Base-by-base conservation (phyloP, 2,329 filamentous ascomycete genomes). In the Lasiodiplodia gonubiensis region DNA sequence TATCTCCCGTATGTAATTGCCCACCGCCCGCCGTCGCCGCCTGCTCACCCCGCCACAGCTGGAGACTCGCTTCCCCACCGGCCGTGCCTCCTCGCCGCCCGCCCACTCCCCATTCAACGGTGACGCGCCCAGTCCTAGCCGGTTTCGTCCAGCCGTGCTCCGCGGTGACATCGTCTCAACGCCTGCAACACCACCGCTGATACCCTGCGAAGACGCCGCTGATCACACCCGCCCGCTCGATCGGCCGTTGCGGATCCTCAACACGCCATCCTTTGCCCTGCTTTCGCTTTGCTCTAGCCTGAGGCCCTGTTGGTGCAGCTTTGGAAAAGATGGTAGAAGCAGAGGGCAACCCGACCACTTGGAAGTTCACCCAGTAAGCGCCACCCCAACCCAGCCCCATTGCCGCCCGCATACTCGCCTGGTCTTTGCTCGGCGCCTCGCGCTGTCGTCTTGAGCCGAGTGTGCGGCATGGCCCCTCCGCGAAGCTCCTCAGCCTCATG, bases 311-410 rank as follows among this genome's bases (percentile, higher is more conserved):
- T 68, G 65, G 66, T 55, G 57, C 66, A 67, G 49, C 66, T 63
- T 60, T 67, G 66, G 69, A 70, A 75, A 94, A 90, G 85, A 97
- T 98, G 94, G 94, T 95, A 86, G 94, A 97, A 88, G 91, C 90
- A 85, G 93, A 97, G 85, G 87, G 91, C 84, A 93, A 89, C 86
- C 90, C 92, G 84, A 94, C 94, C 80, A 98, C 94, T 84, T 98
- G 94, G 94, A 98, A 98, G 87, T 98, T 98, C 85, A 98, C 94
- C 82, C 94, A 98, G 94, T 97, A 92, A 82, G 93, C 86, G 46
- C 52, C 39, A 33, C 59, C 46, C 46, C 42, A 59, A 42, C 42
- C 39, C 30, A 14, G 30, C 49, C n/a, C 23, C 42, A 37, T 49
- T 59, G 30, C 53, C 52, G 64, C 16, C 14, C 25, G 53, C 35